Percentiles rank a stretch among this genome's conserved stretches.
Evolutionary conservation across 2,329 filamentous ascomycete genomes (phyloP).

Genomic region (Ophiocordyceps robertsii): DNA sequence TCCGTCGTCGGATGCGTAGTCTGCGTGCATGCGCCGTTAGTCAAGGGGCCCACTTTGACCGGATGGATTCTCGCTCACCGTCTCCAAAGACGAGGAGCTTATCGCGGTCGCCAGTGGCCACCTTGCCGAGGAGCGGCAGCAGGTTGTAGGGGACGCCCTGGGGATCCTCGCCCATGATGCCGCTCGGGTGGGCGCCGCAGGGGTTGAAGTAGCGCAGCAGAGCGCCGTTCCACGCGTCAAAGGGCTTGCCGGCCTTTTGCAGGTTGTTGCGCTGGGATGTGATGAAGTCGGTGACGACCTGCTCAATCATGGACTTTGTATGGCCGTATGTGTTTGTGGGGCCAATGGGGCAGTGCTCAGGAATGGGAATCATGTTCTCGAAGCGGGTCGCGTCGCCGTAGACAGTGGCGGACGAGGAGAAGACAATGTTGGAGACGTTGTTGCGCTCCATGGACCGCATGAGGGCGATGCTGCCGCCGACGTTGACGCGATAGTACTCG

Average conservation of each 20-base stretch:
- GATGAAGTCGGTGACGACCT: constrained; percentile 81
- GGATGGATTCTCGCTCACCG: constrained; percentile 41
- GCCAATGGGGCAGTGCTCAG: constrained; percentile 88
- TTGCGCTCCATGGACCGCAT: constrained; percentile 78
- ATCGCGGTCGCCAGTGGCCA: constrained; percentile 86
- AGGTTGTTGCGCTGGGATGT: constrained; percentile 74
- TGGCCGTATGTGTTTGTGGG: constrained; percentile 97
- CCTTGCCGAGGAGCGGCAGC: constrained; percentile 84
- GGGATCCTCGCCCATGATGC: constrained; percentile 96
- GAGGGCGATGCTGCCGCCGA: constrained; percentile 79
- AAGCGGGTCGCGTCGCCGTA: constrained; percentile 96
- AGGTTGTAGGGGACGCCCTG: constrained; percentile 94
- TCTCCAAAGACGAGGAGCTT: constrained; percentile 93
- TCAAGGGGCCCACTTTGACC: background rate
- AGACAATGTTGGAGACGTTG: constrained; percentile 93
- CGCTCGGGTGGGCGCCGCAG: constrained; percentile 82
- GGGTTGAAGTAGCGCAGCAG: constrained; percentile 97
- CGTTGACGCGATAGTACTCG: constrained; percentile 97
- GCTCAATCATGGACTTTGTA: constrained; percentile 88
- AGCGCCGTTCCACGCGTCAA: constrained; percentile 81
- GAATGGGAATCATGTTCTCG: constrained; percentile 97
- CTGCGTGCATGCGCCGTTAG: constrained; percentile 26
- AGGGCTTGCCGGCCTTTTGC: constrained; percentile 65
- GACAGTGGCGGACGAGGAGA: constrained; percentile 94
- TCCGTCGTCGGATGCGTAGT: constrained; percentile 82